Base-by-base conservation (phyloP, 306 rosid species). In the Betula pendula region DNA sequence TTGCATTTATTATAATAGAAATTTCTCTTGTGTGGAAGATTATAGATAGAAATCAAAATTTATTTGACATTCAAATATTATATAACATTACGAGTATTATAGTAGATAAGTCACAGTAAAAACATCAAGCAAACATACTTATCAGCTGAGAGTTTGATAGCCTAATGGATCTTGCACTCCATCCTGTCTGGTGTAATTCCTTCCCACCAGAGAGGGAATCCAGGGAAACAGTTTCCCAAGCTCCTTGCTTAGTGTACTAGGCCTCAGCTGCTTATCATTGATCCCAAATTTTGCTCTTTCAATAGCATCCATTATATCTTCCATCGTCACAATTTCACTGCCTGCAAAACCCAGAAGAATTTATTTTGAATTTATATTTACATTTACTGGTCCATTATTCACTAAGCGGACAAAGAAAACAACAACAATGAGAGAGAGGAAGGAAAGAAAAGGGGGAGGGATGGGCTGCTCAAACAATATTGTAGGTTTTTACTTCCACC, bases 201-300 rank as follows among this genome's bases (percentile, higher is more conserved):
- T 89, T 82, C 93, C 85, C 67, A 84, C 78, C 79, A 92, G 77
- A 71, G 97, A 84, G 43, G 99, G 95, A 87, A 95, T 85, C 97
- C 97, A 95, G 58, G 97, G 97, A 81, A 95, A 90, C 43, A 95
- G 72, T 84, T 90, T 90, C 74, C 86, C 83, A 0, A 95, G 86
- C 79, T 95, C 98, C 70, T 87, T 88, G 88, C 92, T 84, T 85
- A 95, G 73, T 50, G 87, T 82, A 51, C 82, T 52, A 6, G 87
- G 79, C 74, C 90, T 83, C 68, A 83, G 43, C 72, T 84, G 86
- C 82, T 83, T 92, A 80, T 84, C 89, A 79, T 82, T 90, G 74
- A 94, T 92, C 43, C 96, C 97, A 73, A 86, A 94, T 81, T 90
- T 92, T 42, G 98, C 97, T 85, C 98, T 92, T 83, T 92, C 97